A percentile compares a stretch with the other conserved stretches of the same genome.
Evolutionary conservation across 2,329 filamentous ascomycete species (phyloP).

Genomic region (Fusarium sp.): DNA sequence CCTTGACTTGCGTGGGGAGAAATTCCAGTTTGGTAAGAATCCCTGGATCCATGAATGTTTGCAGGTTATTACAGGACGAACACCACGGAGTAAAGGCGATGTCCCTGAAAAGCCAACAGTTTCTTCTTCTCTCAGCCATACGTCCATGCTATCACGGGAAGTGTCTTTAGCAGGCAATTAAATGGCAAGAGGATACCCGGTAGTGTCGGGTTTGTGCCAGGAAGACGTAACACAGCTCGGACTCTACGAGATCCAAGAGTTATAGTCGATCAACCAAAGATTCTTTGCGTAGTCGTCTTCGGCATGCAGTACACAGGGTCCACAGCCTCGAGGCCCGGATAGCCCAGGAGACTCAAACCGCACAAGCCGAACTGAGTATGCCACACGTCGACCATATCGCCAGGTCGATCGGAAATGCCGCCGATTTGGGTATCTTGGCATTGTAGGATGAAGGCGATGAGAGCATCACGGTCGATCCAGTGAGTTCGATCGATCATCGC

Average conservation of each 20-base stretch:
- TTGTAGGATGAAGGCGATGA: constrained; percentile 84
- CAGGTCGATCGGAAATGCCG: constrained; percentile 90
- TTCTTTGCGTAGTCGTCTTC: constrained; percentile 71
- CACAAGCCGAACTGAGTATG: constrained; percentile 92
- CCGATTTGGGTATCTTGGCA: constrained; percentile 89
- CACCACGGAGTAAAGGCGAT: constrained; percentile 38
- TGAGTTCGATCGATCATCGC: constrained; percentile 88
- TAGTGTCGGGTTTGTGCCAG: neutral
- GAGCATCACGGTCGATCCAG: constrained; percentile 90
- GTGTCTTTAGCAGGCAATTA: constrained; percentile 72
- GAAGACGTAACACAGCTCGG: neutral
- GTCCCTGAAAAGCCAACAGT: constrained; percentile 46
- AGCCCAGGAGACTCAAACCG: constrained; percentile 85
- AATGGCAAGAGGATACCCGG: constrained; percentile 70
- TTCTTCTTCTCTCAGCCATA: constrained; percentile 74
- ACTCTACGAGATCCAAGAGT: neutral
- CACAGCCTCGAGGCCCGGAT: constrained; percentile 81
- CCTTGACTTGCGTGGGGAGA: neutral
- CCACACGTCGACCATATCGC: constrained; percentile 97
- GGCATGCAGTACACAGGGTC: constrained; percentile 92
- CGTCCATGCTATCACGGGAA: constrained; percentile 71
- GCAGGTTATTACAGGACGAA: constrained; percentile 45
- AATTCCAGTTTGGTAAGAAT: neutral
- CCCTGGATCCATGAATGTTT: constrained; percentile 28
- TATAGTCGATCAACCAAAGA: constrained; percentile 56